phyloP scores from a whole-genome alignment of 2,329 filamentous ascomycete species.

The Diplodia corticola region DNA sequence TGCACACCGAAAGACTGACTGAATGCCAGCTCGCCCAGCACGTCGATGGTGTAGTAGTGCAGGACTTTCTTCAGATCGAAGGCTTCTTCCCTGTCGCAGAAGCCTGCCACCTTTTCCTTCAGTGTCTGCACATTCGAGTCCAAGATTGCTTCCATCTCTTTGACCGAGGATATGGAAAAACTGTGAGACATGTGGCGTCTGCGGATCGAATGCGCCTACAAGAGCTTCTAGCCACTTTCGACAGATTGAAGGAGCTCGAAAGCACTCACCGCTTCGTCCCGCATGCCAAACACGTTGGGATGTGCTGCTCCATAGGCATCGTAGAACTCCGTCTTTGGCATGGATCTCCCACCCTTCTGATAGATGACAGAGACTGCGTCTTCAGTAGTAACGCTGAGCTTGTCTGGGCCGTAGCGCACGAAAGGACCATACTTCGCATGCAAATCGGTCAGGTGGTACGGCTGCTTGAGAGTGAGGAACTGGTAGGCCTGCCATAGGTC shows the following conservation, averaged over 20 bases:
- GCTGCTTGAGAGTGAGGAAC: conserved; percentile 31
- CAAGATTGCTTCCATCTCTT: conserved; percentile 40
- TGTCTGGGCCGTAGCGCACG: conserved; percentile 36
- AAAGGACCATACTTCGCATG: conserved; percentile 32
- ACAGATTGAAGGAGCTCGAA: too few species aligned
- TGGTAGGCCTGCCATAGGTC: conserved; percentile 36
- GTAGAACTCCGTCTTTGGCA: conserved; percentile 41
- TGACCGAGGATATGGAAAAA: conserved; percentile 38
- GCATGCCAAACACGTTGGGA: conserved; percentile 40
- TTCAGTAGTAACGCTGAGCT: conserved; percentile 34
- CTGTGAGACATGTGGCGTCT: conserved; percentile 37
- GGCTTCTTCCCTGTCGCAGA: conserved; percentile 1
- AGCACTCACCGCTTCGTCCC: conserved; percentile 29
- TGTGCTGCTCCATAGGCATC: conserved; percentile 35
- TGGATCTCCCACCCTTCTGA: conserved; percentile 30
- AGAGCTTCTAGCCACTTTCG: not conserved
- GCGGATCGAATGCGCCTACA: conserved; percentile 27
- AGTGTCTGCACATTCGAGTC: conserved; percentile 36
- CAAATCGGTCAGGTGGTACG: conserved; percentile 30
- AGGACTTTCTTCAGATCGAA: conserved; percentile 38
- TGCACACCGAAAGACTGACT: conserved; percentile 37
- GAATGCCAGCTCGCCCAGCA: conserved; percentile 36
- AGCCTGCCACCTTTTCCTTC: conserved; percentile 27
- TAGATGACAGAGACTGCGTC: conserved; percentile 34
- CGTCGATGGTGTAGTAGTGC: conserved; percentile 32